Evolutionary conservation across 306 rosid genomes (phyloP).

Genomic region (Albizia julibrissin): DNA sequence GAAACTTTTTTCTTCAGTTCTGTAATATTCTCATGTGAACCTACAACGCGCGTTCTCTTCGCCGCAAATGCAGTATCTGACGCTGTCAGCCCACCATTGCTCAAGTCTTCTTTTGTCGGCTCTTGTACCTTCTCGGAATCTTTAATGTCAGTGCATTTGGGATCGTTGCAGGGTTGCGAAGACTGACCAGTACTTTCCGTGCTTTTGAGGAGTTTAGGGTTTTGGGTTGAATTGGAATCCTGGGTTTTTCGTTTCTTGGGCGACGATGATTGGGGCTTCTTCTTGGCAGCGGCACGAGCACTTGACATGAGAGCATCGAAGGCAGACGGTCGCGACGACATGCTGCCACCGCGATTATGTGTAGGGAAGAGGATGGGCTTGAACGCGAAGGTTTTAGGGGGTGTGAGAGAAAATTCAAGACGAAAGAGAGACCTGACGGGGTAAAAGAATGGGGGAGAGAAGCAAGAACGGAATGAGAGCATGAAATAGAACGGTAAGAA

Average conservation of each 20-base stretch:
- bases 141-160: not conserved
- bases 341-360: slow-evolving; percentile 28
- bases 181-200: slow-evolving; percentile 1
- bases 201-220: slow-evolving; percentile 40
- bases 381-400: slow-evolving; percentile 12
- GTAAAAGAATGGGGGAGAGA: slow-evolving; percentile 21
- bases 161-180: not conserved
- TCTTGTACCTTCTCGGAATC: not conserved
- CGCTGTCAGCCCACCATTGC: not conserved
- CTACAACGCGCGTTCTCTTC: slow-evolving; percentile 35
- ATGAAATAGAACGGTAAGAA: slow-evolving; percentile 4
- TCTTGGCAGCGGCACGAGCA: slow-evolving; percentile 79
- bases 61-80: slow-evolving; percentile 4
- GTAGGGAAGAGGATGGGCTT: not conserved
- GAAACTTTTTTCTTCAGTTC: slow-evolving; percentile 53
- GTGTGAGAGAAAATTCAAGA: slow-evolving; percentile 11
- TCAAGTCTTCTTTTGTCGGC: not conserved
- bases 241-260: slow-evolving; percentile 65
- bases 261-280: slow-evolving; percentile 42
- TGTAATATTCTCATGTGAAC: slow-evolving; percentile 35
- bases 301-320: slow-evolving; percentile 79
- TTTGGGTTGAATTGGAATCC: slow-evolving; percentile 35
- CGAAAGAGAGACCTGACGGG: slow-evolving; percentile 26
- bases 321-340: slow-evolving; percentile 73
- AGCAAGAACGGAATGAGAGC: slow-evolving; percentile 43